These are phyloP conservation scores for Rubia peregrina DNA, from an alignment of 305 asterid species.

Conservation along the genomic window DNA sequence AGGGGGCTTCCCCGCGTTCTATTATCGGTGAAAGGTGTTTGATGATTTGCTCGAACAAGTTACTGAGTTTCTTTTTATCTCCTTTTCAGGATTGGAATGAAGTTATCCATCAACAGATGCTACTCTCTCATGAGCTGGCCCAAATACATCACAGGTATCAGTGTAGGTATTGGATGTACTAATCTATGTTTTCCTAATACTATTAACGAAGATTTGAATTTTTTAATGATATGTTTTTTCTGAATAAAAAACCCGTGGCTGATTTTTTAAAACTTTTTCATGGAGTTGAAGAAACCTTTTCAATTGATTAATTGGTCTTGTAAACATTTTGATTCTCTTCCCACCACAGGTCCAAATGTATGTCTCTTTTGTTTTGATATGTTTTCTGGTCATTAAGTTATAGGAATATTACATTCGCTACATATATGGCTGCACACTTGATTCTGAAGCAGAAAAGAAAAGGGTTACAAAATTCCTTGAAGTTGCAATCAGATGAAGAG, in stretches of 20 bases:
- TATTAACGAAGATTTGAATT: not conserved
- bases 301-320: not conserved
- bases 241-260: not conserved
- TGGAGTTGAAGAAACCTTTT: not conserved
- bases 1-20: no score
- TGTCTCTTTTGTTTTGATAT: not conserved
- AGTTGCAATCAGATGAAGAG: slow-evolving; percentile 86
- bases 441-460: slow-evolving; percentile 60
- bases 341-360: slow-evolving; percentile 1
- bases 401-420: slow-evolving; percentile 89
- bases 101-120: slow-evolving; percentile 21
- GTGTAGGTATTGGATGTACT: not conserved
- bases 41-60: no score
- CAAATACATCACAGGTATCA: slow-evolving; percentile 74
- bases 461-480: slow-evolving; percentile 83
- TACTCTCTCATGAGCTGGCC: slow-evolving; percentile 74
- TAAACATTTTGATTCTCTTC: not conserved
- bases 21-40: no score
- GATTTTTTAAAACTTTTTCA: not conserved
- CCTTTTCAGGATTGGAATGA: no score
- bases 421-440: slow-evolving; percentile 68
- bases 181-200: not conserved
- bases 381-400: not conserved
- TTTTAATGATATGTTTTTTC: not conserved
- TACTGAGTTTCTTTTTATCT: no score